These are phyloP conservation scores for Alternaria sp. DNA, from an alignment of 2,329 filamentous ascomycete species.

Conservation along the genomic window DNA sequence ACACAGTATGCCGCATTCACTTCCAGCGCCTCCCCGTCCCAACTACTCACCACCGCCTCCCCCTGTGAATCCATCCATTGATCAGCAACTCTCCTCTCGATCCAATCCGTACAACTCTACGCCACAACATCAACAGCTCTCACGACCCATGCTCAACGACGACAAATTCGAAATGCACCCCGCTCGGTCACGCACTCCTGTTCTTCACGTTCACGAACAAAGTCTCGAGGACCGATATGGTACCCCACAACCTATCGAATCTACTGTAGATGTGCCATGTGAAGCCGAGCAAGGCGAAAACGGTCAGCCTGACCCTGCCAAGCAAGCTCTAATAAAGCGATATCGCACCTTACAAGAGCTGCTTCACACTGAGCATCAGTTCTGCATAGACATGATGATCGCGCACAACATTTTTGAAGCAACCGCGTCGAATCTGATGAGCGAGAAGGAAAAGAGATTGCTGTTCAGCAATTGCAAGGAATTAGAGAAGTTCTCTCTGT, in stretches of 20 bases:
- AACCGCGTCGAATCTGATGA: constrained; percentile 82
- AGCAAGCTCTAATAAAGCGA: constrained; percentile 71
- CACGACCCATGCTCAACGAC: constrained; percentile 17
- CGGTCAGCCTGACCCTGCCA: constrained; percentile 33
- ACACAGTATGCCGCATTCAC: constrained; percentile 36
- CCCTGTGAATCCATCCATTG: constrained; percentile 30
- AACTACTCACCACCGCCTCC: constrained; percentile 59
- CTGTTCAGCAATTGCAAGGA: constrained; percentile 94
- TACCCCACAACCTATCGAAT: constrained; percentile 25
- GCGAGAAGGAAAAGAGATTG: constrained; percentile 82
- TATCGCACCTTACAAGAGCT: constrained; percentile 89
- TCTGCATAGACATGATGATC: constrained; percentile 95
- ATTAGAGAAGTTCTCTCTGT: constrained; percentile 81
- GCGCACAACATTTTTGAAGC: constrained; percentile 98
- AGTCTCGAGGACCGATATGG: constrained; percentile 30
- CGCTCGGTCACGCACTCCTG: constrained; percentile 32
- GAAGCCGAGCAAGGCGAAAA: constrained; percentile 24
- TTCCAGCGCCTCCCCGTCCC: constrained; percentile 50
- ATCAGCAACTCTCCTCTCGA: constrained; percentile 18
- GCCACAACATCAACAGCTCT: constrained; percentile 19
- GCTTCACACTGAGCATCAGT: constrained; percentile 89
- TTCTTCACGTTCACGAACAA: constrained; percentile 28
- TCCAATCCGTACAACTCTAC: constrained; percentile 21
- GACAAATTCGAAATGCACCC: constrained; percentile 35
- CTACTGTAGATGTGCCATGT: constrained; percentile 15